These are phyloP conservation scores for Fusarium sp. DNA, from an alignment of 2,329 filamentous ascomycete genomes.

Conservation along the genomic window DNA sequence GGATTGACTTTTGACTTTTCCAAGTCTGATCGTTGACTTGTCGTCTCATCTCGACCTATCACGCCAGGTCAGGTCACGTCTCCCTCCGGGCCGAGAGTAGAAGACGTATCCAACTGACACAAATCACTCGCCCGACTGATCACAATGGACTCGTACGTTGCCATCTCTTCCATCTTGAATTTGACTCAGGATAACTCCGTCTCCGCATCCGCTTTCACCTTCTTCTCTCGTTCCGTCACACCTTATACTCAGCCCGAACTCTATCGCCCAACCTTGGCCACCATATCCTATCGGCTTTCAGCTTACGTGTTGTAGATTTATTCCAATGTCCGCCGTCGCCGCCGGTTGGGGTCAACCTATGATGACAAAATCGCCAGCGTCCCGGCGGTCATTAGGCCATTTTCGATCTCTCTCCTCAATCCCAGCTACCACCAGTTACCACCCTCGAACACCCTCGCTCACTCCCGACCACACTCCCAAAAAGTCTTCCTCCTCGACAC, in stretches of 20 bases:
- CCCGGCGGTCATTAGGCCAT: conserved; percentile 60
- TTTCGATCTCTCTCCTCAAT: conserved; percentile 68
- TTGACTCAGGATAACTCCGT: conserved; percentile 33
- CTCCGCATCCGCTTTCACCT: conserved; percentile 16
- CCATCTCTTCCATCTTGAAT: conserved; percentile 28
- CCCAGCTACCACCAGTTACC: conserved; percentile 57
- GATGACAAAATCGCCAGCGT: conserved; percentile 44
- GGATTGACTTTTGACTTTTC: conserved; percentile 21
- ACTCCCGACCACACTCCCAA: conserved; percentile 55
- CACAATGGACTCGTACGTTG: conserved; percentile 52
- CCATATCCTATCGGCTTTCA: conserved; percentile 14
- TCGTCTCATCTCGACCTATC: conserved; percentile 33
- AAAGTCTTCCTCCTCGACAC: conserved; percentile 56
- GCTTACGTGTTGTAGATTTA: conserved; percentile 59
- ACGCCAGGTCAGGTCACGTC: conserved; percentile 47
- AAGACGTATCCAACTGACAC: conserved; percentile 45
- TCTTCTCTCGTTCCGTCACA: conserved; percentile 16
- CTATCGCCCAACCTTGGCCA: conserved; percentile 29
- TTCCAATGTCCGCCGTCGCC: conserved; percentile 59
- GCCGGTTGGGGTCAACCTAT: conserved; percentile 65
- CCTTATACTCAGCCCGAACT: conserved; percentile 18
- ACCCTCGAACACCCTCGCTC: conserved; percentile 54
- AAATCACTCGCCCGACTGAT: conserved; percentile 37
- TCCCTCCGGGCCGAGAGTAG: conserved; percentile 44
- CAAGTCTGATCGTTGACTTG: conserved; percentile 23